Evolutionary conservation across 805 yeast species (phyloP).

Genomic region (Metschnikowia cerradonensis): DNA sequence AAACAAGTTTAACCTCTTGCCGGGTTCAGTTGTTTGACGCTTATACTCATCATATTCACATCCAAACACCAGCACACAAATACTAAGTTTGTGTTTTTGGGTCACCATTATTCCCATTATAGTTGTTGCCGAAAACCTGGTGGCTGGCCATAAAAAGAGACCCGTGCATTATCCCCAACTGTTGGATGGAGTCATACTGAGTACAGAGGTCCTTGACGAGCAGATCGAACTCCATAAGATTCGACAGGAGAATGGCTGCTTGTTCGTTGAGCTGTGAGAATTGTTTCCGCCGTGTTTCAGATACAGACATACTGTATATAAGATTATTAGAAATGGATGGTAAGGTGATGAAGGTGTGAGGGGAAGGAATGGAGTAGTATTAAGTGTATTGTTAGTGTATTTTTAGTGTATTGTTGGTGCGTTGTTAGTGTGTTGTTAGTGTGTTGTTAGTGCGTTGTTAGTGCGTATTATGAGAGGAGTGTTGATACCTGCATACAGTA

Average conservation of each 20-base stretch:
- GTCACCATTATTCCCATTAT: neutral
- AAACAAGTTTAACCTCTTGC: too few relatives aligned
- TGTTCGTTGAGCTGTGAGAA: slow-evolving; percentile 44
- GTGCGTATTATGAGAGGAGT: too few relatives aligned
- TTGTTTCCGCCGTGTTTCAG: slow-evolving; percentile 9
- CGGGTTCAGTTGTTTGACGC: too few relatives aligned
- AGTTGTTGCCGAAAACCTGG: slow-evolving; percentile 33
- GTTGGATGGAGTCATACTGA: slow-evolving; percentile 50
- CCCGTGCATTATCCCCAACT: slow-evolving; percentile 56
- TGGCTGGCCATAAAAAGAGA: slow-evolving; percentile 45
- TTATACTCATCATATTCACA: too few relatives aligned
- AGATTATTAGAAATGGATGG: neutral
- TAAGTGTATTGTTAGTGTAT: too few relatives aligned
- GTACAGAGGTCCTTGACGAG: slow-evolving; percentile 46
- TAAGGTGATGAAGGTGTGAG: neutral
- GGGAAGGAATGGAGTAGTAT: neutral
- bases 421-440: neutral
- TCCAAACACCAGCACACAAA: neutral
- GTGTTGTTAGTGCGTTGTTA: too few relatives aligned
- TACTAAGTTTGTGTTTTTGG: neutral
- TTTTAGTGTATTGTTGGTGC: too few relatives aligned
- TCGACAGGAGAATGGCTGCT: slow-evolving; percentile 54
- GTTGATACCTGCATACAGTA: too few relatives aligned
- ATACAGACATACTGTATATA: slow-evolving; percentile 6
- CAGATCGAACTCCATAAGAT: slow-evolving; percentile 49